Conservation (phyloP, 2,329 filamentous ascomycete species). For the Drechslera avenae region DNA sequence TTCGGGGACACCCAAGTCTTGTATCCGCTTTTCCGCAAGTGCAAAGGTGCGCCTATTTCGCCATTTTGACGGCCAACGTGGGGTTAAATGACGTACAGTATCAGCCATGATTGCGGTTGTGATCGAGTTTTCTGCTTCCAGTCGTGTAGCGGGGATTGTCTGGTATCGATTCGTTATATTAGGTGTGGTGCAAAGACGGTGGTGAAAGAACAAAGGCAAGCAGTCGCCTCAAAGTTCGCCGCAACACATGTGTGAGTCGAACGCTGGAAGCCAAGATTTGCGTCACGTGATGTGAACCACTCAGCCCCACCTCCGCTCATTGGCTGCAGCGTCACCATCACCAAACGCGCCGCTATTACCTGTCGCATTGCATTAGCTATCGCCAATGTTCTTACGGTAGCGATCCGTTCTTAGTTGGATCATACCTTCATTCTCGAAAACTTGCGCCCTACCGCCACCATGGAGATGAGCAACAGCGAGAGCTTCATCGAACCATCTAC, state of each 20-base stretch:
- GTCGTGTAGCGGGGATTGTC: slow-evolving; percentile 1
- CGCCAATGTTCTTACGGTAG: slow-evolving; percentile 32
- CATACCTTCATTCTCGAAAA: neutral
- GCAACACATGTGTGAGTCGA: slow-evolving; percentile 26
- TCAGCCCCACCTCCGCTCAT: slow-evolving; percentile 35
- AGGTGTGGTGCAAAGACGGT: slow-evolving; percentile 2
- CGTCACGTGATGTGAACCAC: slow-evolving; percentile 19
- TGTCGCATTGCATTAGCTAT: slow-evolving; percentile 7
- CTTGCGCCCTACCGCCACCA: slow-evolving; percentile 18
- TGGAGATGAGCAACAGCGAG: slow-evolving; percentile 46
- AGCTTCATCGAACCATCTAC: slow-evolving; percentile 44
- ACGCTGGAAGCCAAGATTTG: slow-evolving; percentile 23
- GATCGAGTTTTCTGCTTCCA: slow-evolving; percentile 11
- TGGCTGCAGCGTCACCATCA: slow-evolving; percentile 28
- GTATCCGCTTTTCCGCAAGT: slow-evolving; percentile 10
- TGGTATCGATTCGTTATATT: neutral
- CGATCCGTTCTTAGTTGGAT: slow-evolving; percentile 1
- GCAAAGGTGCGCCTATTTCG: slow-evolving; percentile 3
- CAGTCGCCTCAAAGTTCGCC: slow-evolving; percentile 12
- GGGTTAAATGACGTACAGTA: slow-evolving; percentile 43
- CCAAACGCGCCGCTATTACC: slow-evolving; percentile 16
- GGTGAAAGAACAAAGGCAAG: neutral
- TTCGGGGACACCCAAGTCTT: neutral
- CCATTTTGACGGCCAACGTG: slow-evolving; percentile 31
- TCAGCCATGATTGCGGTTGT: slow-evolving; percentile 60